phyloP scores from a whole-genome alignment of 1,284 basidiomycete genomes.

The Dichomitus squalens region DNA sequence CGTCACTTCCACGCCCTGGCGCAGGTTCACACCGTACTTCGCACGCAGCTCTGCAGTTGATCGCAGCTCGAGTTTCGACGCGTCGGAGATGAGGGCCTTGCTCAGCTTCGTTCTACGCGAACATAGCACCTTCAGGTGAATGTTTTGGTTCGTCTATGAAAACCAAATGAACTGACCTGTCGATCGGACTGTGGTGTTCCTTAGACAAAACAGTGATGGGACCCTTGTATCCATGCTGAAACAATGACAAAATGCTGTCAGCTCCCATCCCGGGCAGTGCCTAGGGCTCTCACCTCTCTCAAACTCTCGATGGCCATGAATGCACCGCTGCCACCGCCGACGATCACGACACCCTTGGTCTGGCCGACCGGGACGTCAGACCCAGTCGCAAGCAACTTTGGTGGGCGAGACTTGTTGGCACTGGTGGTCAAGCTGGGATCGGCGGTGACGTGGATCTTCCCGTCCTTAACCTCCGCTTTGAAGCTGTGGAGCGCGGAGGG shows the following conservation, averaged over 20 bases:
- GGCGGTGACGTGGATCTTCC: conserved; percentile 84
- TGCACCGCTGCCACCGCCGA: conserved; percentile 86
- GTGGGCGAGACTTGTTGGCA: conserved; percentile 64
- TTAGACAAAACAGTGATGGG: conserved; percentile 81
- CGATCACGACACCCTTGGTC: conserved; percentile 71
- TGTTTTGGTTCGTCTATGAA: neutral
- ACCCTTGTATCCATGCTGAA: conserved; percentile 75
- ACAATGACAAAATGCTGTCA: neutral
- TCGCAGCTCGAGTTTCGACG: conserved; percentile 77
- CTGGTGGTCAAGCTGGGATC: conserved; percentile 69
- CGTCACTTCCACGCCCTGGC: conserved; percentile 71
- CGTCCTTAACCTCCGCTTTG: conserved; percentile 68
- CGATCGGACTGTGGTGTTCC: conserved; percentile 85
- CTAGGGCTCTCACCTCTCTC: conserved; percentile 59
- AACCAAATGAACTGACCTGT: conserved; percentile 53
- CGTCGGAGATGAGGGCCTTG: conserved; percentile 83
- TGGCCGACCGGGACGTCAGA: conserved; percentile 20
- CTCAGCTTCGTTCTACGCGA: conserved; percentile 79
- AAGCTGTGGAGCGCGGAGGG: conserved; percentile 86
- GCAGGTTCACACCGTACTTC: conserved; percentile 79
- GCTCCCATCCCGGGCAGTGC: neutral
- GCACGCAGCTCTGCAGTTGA: conserved; percentile 76
- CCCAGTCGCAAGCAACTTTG: conserved; percentile 48
- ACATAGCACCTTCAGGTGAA: neutral
- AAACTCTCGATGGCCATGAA: conserved; percentile 84